A percentile compares a stretch with the other conserved stretches of the same genome.
phyloP scores from a whole-genome alignment of 2,329 filamentous ascomycete genomes.

The Talaromyces sp. region DNA sequence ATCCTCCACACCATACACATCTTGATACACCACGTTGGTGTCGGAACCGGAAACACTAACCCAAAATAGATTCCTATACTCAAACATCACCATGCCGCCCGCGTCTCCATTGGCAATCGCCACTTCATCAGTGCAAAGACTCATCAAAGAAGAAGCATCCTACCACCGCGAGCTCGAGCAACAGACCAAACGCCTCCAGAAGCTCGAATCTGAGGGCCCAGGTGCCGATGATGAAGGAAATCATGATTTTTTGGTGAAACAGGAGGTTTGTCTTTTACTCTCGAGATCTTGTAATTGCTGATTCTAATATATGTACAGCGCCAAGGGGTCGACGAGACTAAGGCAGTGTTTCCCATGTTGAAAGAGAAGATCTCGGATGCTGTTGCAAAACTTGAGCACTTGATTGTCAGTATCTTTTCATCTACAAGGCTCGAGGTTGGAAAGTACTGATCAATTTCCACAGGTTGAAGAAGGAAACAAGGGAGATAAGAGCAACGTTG shows the following conservation, averaged over 20 bases:
- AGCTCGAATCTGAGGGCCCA: slow-evolving; percentile 47
- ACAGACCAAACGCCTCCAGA: slow-evolving; percentile 67
- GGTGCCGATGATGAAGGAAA: slow-evolving; percentile 70
- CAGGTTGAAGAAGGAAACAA: slow-evolving; percentile 41
- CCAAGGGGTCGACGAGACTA: slow-evolving; percentile 81
- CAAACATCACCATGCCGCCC: slow-evolving; percentile 60
- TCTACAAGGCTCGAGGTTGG: not conserved
- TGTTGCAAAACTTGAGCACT: slow-evolving; percentile 68
- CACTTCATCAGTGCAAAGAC: slow-evolving; percentile 72
- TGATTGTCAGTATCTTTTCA: slow-evolving; percentile 61
- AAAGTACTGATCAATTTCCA: not conserved
- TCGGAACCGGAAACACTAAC: not conserved
- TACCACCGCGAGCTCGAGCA: slow-evolving; percentile 82
- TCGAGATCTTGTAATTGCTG: not conserved
- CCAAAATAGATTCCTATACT: not conserved
- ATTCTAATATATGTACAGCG: slow-evolving; percentile 49
- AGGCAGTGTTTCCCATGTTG: slow-evolving; percentile 72
- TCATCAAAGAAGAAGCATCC: slow-evolving; percentile 86
- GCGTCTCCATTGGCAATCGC: slow-evolving; percentile 74
- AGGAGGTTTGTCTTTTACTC: slow-evolving; percentile 63
- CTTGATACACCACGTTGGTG: not conserved
- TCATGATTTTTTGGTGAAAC: slow-evolving; percentile 72
- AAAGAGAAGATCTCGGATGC: slow-evolving; percentile 68
- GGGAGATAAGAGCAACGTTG: slow-evolving; percentile 38
- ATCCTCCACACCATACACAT: not conserved